These are phyloP conservation scores for Trichoderma aggressivum DNA, from an alignment of 2,329 filamentous ascomycete genomes.

Conservation along the genomic window DNA sequence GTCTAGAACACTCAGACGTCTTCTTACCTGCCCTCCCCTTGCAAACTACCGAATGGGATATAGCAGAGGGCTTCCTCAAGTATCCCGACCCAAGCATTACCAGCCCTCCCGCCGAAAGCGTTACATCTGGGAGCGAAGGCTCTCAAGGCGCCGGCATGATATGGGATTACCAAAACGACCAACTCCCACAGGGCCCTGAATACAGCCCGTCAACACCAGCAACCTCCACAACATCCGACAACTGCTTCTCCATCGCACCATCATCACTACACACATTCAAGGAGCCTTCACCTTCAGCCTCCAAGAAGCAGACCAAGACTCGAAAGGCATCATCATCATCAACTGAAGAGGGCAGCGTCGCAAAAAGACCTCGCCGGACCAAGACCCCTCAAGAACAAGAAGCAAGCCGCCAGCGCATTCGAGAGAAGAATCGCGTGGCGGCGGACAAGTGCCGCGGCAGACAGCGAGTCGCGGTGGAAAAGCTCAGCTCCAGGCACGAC, in stretches of 20 bases:
- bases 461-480: constrained; percentile 11
- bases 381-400: constrained; percentile 2
- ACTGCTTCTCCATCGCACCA: neutral
- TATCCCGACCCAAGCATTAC: neutral
- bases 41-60: neutral
- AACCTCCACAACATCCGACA: neutral
- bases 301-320: neutral
- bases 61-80: constrained; percentile 1
- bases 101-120: neutral
- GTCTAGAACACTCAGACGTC: neutral
- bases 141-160: neutral
- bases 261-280: neutral
- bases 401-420: constrained; percentile 3
- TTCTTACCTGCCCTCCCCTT: neutral
- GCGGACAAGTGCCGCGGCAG: constrained; percentile 17
- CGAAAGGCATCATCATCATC: neutral
- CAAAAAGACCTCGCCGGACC: neutral
- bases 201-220: neutral
- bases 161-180: constrained; percentile 2
- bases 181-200: neutral
- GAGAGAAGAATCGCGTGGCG: constrained; percentile 18
- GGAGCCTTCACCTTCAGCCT: neutral
- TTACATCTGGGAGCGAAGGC: neutral
- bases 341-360: neutral
- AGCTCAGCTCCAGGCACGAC: constrained; percentile 11